A percentile compares a stretch with the other conserved stretches of the same genome.
Evolutionary conservation across 1,284 basidiomycete genomes (phyloP).

Genomic region (Irpex sp.): DNA sequence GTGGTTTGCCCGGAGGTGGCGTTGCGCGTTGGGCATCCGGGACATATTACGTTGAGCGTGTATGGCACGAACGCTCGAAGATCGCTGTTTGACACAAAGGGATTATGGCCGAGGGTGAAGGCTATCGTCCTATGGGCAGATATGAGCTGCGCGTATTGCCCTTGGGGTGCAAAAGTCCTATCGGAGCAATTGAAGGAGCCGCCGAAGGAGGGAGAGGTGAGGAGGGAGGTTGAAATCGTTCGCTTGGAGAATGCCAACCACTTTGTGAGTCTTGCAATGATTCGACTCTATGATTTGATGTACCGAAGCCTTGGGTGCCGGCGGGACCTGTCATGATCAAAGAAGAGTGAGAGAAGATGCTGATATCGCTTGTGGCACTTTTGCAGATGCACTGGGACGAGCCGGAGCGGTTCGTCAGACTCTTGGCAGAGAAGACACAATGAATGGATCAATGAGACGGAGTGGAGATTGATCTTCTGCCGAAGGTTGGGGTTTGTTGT

Average conservation of each 20-base stretch:
- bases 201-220: neutral
- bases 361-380: neutral
- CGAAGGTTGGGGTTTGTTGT: neutral
- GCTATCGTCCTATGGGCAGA: slow-evolving; percentile 1
- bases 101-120: neutral
- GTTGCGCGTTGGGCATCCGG: slow-evolving; percentile 1
- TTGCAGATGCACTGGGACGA: slow-evolving; percentile 22
- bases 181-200: neutral
- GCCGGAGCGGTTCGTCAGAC: slow-evolving; percentile 16
- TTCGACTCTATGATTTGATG: no score
- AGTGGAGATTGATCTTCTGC: neutral
- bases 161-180: slow-evolving; percentile 14
- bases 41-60: neutral
- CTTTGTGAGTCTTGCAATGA: slow-evolving; percentile 16
- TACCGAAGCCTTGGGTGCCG: no score
- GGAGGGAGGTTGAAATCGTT: neutral
- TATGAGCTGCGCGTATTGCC: neutral
- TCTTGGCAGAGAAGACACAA: slow-evolving; percentile 9
- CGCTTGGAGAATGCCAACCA: slow-evolving; percentile 20
- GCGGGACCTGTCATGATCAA: no score
- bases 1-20: neutral
- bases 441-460: neutral
- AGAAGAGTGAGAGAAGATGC: no score
- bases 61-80: neutral
- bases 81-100: slow-evolving; percentile 1